These are phyloP conservation scores for Fusarium tuaranense DNA, from an alignment of 2,329 filamentous ascomycete species.

Conservation along the genomic window DNA sequence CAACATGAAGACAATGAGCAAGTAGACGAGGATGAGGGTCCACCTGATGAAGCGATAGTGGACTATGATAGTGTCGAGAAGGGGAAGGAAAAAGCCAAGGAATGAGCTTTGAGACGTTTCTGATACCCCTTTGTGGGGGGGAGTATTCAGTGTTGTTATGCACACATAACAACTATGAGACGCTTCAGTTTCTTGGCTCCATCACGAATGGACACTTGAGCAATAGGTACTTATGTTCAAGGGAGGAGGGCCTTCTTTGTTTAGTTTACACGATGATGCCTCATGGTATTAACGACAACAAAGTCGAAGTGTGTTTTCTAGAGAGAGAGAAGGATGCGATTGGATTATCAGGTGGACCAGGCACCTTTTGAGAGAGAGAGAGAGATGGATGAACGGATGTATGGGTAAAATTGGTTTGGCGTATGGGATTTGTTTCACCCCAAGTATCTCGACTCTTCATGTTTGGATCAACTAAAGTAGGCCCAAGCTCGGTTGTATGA, in stretches of 20 bases:
- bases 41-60: slow-evolving; percentile 31
- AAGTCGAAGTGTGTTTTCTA: neutral
- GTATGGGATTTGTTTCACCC: slow-evolving; percentile 27
- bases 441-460: neutral
- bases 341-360: slow-evolving; percentile 37
- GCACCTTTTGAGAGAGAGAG: slow-evolving; percentile 31
- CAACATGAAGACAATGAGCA: slow-evolving; percentile 6
- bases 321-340: neutral
- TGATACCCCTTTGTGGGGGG: neutral
- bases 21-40: slow-evolving; percentile 19
- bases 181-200: neutral
- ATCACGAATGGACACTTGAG: neutral
- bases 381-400: neutral
- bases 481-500: neutral
- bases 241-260: neutral
- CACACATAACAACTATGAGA: neutral
- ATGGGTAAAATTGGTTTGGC: slow-evolving; percentile 28
- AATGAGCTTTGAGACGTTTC: slow-evolving; percentile 12
- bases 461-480: neutral
- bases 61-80: slow-evolving; percentile 29
- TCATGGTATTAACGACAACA: neutral
- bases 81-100: slow-evolving; percentile 20
- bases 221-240: neutral
- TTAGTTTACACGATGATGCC: neutral
- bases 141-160: neutral